Base-by-base conservation (phyloP, 495 filamentous ascomycete genomes). In the Annulohypoxylon stygium region DNA sequence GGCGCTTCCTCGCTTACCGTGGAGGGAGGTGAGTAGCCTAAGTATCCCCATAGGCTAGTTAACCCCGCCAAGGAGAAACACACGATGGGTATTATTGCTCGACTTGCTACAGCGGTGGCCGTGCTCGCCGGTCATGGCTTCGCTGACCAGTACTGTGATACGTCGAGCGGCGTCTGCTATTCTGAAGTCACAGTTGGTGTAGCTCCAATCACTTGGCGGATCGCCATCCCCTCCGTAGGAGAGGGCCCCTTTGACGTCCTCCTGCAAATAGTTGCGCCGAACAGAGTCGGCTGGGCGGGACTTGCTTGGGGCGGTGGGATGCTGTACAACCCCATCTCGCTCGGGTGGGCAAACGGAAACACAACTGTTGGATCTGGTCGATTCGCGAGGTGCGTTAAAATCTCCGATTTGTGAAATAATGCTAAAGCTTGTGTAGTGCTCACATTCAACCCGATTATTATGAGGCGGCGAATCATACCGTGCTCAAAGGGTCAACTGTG, bases 251-350 rank as follows among this genome's bases (percentile, higher is more conserved):
- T 83, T 55, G 84, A 87, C 62, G 65, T 84, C n/a, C 78, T 86
- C 4, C 67, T 88, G 58, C 82, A 84, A 68, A 75, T 88, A 16
- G 78, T 83, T 18, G 84, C 84, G 11, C 82, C 81, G 0, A 75
- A 79, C 5, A 43, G 71, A 11, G 78, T 79, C 2, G 84, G 81
- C 20, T 88, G 86, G 86, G 81, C 79, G 0, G 84, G 79, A 5
- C 43, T 88, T 14, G 82, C 81, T 1, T 86, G 83, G 84, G 86
- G 82, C 20, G 86, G 86, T 8, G 82, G 78, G 61, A 88, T 88
- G 86, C 70, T 78, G 11, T 78, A 78, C 41, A 86, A 87, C 68
- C 86, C 86, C 10, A 78, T 88, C 43, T 81, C 82, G 0, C 74
- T 88, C 0, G 82, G 64, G 0, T 88, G 84, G 83, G 75, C 80